phyloP scores from a whole-genome alignment of 805 yeast species.

The Kodamaea sagamina region DNA sequence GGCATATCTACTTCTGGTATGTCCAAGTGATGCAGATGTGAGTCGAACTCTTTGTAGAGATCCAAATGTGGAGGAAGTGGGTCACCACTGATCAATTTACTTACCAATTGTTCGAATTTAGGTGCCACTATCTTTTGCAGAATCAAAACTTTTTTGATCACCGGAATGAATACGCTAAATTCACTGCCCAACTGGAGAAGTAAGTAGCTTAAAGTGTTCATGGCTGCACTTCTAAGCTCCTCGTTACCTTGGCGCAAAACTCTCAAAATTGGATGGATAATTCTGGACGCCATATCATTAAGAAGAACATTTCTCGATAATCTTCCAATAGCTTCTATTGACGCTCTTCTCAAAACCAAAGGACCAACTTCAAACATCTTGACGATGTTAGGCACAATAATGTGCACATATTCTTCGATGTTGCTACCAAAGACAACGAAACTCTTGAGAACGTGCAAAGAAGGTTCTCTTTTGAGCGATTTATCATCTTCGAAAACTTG shows the following conservation, averaged over 20 bases:
- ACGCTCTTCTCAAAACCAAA: constrained; percentile 61
- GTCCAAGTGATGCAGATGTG: constrained; percentile 43
- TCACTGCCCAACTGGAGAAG: constrained; percentile 82
- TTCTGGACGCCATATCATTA: constrained; percentile 86
- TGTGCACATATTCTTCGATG: constrained; percentile 84
- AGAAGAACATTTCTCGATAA: constrained; percentile 70
- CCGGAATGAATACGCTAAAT: constrained; percentile 82
- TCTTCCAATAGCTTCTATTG: constrained; percentile 82
- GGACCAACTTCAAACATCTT: constrained; percentile 75
- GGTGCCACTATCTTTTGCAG: constrained; percentile 67
- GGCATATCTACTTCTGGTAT: constrained; percentile 65
- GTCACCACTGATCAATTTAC: constrained; percentile 77
- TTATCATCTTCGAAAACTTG: constrained; percentile 75
- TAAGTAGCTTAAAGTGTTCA: constrained; percentile 78
- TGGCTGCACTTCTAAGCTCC: constrained; percentile 63
- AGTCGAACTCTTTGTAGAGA: constrained; percentile 62
- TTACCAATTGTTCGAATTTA: constrained; percentile 78
- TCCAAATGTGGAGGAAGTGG: constrained; percentile 78
- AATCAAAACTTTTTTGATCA: constrained; percentile 65
- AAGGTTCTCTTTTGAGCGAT: constrained; percentile 58
- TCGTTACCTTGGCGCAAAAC: constrained; percentile 55
- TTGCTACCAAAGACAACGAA: constrained; percentile 85
- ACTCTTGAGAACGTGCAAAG: constrained; percentile 75
- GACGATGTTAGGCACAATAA: constrained; percentile 84
- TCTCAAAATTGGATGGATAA: constrained; percentile 82